These are phyloP conservation scores for Termitomyces bulborhizus DNA, from an alignment of 768 basidiomycete genomes.

Conservation along the genomic window DNA sequence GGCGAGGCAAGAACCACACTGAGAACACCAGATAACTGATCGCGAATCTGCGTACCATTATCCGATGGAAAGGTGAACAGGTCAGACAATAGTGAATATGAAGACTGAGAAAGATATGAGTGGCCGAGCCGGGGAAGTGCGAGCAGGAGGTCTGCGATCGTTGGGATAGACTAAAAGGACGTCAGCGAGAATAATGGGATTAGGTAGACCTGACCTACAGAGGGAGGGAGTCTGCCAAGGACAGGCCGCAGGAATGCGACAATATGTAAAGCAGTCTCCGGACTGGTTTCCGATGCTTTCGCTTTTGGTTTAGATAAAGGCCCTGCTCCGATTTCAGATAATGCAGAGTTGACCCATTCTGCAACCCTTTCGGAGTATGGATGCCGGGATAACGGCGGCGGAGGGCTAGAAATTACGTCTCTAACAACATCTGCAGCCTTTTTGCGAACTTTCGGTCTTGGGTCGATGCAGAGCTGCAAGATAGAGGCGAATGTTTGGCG, in stretches of 20 bases:
- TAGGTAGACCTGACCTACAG: slow-evolving; percentile 44
- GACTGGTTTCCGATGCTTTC: slow-evolving; percentile 48
- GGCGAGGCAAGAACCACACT: slow-evolving; percentile 62
- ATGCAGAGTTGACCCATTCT: slow-evolving; percentile 67
- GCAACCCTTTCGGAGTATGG: slow-evolving; percentile 82
- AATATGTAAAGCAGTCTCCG: slow-evolving; percentile 73
- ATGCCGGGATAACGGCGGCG: slow-evolving; percentile 70
- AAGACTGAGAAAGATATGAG: slow-evolving; percentile 82
- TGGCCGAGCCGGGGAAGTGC: slow-evolving; percentile 83
- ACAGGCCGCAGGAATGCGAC: slow-evolving; percentile 68
- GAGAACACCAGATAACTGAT: slow-evolving; percentile 57
- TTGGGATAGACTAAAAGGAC: slow-evolving; percentile 56
- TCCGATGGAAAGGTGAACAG: slow-evolving; percentile 55
- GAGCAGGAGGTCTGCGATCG: slow-evolving; percentile 67
- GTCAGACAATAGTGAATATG: slow-evolving; percentile 82
- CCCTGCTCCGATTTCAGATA: slow-evolving; percentile 59
- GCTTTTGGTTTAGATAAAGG: slow-evolving; percentile 57
- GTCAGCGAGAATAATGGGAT: neutral
- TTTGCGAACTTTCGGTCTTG: slow-evolving; percentile 90
- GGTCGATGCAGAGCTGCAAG: slow-evolving; percentile 78
- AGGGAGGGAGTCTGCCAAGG: slow-evolving; percentile 52
- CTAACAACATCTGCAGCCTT: slow-evolving; percentile 82
- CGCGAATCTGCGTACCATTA: slow-evolving; percentile 42
- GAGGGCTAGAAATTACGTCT: slow-evolving; percentile 70
- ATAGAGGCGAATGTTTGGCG: slow-evolving; percentile 84